Evolutionary conservation across 2,329 filamentous ascomycete genomes (phyloP).

Genomic region (Phoma sp.): DNA sequence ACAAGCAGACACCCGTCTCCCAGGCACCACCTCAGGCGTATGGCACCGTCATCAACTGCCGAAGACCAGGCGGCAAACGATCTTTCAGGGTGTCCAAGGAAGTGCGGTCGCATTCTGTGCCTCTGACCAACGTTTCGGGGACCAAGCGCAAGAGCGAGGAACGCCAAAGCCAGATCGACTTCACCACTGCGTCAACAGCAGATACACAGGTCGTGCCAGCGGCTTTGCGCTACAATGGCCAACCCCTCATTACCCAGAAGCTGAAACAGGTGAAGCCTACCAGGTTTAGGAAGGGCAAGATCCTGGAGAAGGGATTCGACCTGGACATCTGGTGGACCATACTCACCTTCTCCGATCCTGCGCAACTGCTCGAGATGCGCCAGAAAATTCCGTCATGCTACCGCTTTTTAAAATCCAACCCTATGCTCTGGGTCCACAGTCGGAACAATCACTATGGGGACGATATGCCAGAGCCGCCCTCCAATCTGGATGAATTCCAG

Average conservation of each 20-base stretch:
- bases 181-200: conserved; percentile 4
- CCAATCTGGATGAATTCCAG: conserved; percentile 47
- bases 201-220: conserved; percentile 7
- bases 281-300: conserved; percentile 36
- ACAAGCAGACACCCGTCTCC: conserved; percentile 41
- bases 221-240: conserved; percentile 5
- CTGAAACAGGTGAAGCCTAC: conserved; percentile 35
- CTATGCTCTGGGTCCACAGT: conserved; percentile 48
- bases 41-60: conserved; percentile 44
- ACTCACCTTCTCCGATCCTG: conserved; percentile 42
- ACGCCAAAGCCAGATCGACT: conserved; percentile 6
- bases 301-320: conserved; percentile 35
- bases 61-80: conserved; percentile 37
- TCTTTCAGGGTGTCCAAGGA: conserved; percentile 31
- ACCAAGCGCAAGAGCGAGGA: conserved; percentile 27
- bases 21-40: conserved; percentile 38
- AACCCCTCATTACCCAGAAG: conserved; percentile 26
- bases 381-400: conserved; percentile 44
- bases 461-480: conserved; percentile 43
- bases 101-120: conserved; percentile 39
- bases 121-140: conserved; percentile 36
- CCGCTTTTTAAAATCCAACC: conserved; percentile 42
- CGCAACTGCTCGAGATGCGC: conserved; percentile 44
- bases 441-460: conserved; percentile 42
- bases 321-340: conserved; percentile 47